Conservation (phyloP, 176 grass and related monocot species). For the Oryza glumipatula region DNA sequence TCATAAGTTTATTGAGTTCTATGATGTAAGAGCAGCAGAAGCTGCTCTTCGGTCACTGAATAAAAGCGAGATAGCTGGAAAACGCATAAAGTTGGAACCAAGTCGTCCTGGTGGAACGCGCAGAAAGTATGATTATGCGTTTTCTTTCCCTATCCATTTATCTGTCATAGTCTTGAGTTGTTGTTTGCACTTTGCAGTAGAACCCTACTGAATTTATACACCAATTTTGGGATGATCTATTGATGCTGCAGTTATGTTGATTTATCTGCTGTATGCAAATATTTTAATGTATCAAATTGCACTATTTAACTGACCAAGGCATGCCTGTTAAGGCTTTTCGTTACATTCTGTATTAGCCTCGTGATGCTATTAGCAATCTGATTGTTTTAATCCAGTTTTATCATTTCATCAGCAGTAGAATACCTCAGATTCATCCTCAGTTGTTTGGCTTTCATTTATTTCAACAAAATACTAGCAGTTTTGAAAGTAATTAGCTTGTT, state of each 20-base stretch:
- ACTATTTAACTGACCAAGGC: background rate
- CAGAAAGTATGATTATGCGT: constrained; percentile 67
- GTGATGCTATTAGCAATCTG: background rate
- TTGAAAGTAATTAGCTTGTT: background rate
- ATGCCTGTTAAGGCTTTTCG: background rate
- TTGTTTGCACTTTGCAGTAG: background rate
- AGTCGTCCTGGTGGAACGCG: constrained; percentile 89
- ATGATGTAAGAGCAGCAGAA: constrained; percentile 92
- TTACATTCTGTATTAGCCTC: background rate
- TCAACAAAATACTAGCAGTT: background rate
- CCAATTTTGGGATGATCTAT: constrained; percentile 18
- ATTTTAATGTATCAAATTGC: background rate
- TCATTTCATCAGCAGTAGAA: background rate
- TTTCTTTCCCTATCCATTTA: constrained; percentile 28
- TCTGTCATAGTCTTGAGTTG: background rate
- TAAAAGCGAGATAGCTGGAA: constrained; percentile 95
- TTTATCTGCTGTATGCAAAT: background rate
- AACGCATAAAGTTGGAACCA: constrained; percentile 90
- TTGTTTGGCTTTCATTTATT: background rate
- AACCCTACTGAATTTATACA: background rate
- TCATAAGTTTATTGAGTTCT: constrained; percentile 97
- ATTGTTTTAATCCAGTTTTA: background rate
- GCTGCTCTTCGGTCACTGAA: constrained; percentile 87
- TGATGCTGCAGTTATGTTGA: background rate
- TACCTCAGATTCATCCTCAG: background rate